Evolutionary conservation across 495 filamentous ascomycete species (phyloP), one percentile per base, ranked within the genome.

Genomic region (Penicillium tannophilum): DNA sequence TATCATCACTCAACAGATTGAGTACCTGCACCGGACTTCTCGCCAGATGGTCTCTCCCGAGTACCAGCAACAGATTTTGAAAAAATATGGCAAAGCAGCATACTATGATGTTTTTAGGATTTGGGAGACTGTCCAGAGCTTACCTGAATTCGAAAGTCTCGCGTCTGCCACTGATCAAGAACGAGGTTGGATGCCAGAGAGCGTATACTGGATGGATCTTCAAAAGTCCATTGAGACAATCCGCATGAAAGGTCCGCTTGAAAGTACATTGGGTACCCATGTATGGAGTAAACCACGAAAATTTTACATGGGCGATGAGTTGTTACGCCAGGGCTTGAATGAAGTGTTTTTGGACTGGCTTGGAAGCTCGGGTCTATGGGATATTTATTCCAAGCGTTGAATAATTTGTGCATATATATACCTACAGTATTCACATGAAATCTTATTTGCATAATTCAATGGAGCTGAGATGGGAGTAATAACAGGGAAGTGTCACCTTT

Each of bases 331-430:
- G 42, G 65, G 65, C 14, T 48, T 68, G 41, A 62, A 59, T 44
- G 65, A 68, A 43, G 23, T 56, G 3, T 65, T 68, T 31, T 49
- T 68, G 16, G 63, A 64, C n/a, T 68, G 63, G 60, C 28, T 68
- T 26, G 57, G 36, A 23, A 36, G 16, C 30, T 47, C 62, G 2
- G 65, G 63, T 28, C 55, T 65, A 5, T 62, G 58, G 50, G 33
- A 42, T 6, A 16, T 63, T 31, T 64, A 64, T 57, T 51, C 20
- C 36, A 51, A 48, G 26, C 19, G 19, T 24, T 46, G 17, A 45
- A n/a, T n/a, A 45, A 23, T n/a, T 45, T 12, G 24, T 11, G 19
- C n/a, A n/a, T n/a, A n/a, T n/a, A n/a, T n/a, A n/a, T n/a, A n/a
- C n/a, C n/a, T n/a, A n/a, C n/a, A n/a, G n/a, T n/a, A n/a, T n/a